Base-by-base conservation (phyloP, 192 early-diverging fungal species). In the Gaertneriomyces semiglobifer region DNA sequence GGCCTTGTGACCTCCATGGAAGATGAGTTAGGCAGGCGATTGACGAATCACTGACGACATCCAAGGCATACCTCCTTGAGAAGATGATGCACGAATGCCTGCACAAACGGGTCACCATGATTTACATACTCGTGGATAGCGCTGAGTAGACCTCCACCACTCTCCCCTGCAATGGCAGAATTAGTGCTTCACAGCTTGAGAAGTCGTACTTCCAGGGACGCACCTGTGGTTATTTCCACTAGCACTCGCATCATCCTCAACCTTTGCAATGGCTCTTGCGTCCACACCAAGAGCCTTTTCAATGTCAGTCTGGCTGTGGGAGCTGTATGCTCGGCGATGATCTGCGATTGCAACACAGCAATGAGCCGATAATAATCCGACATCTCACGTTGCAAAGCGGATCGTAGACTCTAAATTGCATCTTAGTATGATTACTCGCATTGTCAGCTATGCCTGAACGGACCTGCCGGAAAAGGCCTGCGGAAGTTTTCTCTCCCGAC, bases 81-180 rank as follows among this genome's bases (percentile, higher is more conserved):
- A 62, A 95, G 81, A 25, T 85, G 71, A 44, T 83, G 76, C 9
- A 93, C 86, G 73, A 93, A 93, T 19, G 84, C 51, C 63, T 89
- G 84, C 58, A 92, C 86, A 38, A 92, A 86, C 10, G 96, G 93
- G 68, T 99, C 95, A 0, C 96, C 96, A 71, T 99, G 91, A 58
- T 92, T 86, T 5, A 82, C 88, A 51, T 92, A 89, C 44, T 81
- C 86, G 70, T 95, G 88, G 41, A 99, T 86, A 7, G 75, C 81
- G 5, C 90, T 88, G 5, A 91, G 75, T 10, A 92, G 69, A 0
- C 83, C 82, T 4, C 90, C 90, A 6, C 92, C 92, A 47, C 88
- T 84, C 18, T 78, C 57, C 16, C 78, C 85, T 66, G 25, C 12
- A n/a, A 38, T 50, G 16, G 44, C 2, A 43, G 12, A n/a, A 6